Percentiles rank a stretch among this genome's conserved stretches.
phyloP scores from a whole-genome alignment of 2,329 filamentous ascomycete species.

The Didymella segeticola region DNA sequence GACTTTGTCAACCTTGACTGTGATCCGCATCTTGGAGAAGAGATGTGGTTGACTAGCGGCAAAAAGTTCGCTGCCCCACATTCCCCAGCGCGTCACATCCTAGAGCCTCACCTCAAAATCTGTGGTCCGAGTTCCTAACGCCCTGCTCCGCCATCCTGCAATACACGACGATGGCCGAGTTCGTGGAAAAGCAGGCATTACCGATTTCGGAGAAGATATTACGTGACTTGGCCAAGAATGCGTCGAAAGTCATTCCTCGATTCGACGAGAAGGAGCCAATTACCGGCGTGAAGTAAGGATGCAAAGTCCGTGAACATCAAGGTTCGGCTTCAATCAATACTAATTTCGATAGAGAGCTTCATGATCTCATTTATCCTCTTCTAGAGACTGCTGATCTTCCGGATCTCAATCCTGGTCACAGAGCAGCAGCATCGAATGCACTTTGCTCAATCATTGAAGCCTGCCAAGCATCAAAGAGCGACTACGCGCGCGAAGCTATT shows the following conservation, averaged over 20 bases:
- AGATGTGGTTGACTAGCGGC: neutral
- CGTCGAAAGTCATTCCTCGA: conserved; percentile 33
- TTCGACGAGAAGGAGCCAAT: conserved; percentile 34
- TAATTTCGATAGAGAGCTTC: conserved; percentile 40
- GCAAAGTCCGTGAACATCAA: conserved; percentile 45
- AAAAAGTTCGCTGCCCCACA: conserved; percentile 12
- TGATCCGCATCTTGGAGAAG: neutral
- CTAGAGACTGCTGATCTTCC: conserved; percentile 43
- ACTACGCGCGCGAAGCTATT: conserved; percentile 38
- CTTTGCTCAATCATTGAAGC: conserved; percentile 54
- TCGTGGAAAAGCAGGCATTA: conserved; percentile 4
- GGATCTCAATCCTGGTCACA: conserved; percentile 47
- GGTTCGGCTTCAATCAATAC: conserved; percentile 19
- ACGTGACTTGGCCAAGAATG: conserved; percentile 36
- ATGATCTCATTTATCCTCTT: conserved; percentile 35
- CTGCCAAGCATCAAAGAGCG: conserved; percentile 40
- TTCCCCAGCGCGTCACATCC: conserved; percentile 7
- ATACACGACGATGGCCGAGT: conserved; percentile 3
- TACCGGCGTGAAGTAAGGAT: conserved; percentile 46
- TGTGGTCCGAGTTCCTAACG: conserved; percentile 14
- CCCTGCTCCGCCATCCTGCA: neutral
- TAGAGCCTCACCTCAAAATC: conserved; percentile 7
- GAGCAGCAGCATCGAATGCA: conserved; percentile 56
- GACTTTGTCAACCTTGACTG: no score
- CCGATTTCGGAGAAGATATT: conserved; percentile 37